phyloP scores from a whole-genome alignment of 495 filamentous ascomycete species.

The Thermochaetoides thermophila region DNA sequence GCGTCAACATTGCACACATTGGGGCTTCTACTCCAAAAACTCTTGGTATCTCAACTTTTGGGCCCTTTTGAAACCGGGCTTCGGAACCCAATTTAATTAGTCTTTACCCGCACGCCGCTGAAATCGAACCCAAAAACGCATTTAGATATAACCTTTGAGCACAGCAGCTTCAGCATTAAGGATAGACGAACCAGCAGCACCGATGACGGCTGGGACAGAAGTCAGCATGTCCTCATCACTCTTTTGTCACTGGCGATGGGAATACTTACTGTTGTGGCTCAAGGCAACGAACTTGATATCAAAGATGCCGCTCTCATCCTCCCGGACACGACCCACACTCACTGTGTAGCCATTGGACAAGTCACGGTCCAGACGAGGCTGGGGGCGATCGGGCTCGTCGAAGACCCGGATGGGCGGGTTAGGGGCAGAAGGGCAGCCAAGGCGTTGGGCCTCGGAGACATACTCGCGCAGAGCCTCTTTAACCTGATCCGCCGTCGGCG shows the following conservation, averaged over 20 bases:
- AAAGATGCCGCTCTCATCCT: conserved; percentile 61
- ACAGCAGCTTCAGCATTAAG: conserved; percentile 89
- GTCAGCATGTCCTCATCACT: too few relatives aligned
- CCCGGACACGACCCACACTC: conserved; percentile 62
- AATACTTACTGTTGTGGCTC: conserved; percentile 66
- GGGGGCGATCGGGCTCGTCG: conserved; percentile 66
- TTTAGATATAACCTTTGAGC: conserved; percentile 71
- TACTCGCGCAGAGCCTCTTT: conserved; percentile 56
- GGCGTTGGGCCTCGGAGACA: conserved; percentile 54
- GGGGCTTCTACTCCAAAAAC: too few relatives aligned
- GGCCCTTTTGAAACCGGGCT: too few relatives aligned
- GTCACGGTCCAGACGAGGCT: conserved; percentile 72
- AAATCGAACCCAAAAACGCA: too few relatives aligned
- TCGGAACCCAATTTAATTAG: too few relatives aligned
- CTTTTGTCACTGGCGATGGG: too few relatives aligned
- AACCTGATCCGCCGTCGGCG: conserved; percentile 48
- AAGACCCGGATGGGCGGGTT: conserved; percentile 58
- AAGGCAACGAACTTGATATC: conserved; percentile 73
- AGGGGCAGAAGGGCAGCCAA: conserved; percentile 68
- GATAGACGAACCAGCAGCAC: conserved; percentile 86
- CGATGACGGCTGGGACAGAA: conserved; percentile 82
- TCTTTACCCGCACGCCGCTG: too few relatives aligned
- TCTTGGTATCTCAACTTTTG: too few relatives aligned
- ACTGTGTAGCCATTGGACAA: conserved; percentile 63
- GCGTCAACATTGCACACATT: too few relatives aligned